Base-by-base conservation (phyloP, 148 eudicot genomes). In the Cornus florida region DNA sequence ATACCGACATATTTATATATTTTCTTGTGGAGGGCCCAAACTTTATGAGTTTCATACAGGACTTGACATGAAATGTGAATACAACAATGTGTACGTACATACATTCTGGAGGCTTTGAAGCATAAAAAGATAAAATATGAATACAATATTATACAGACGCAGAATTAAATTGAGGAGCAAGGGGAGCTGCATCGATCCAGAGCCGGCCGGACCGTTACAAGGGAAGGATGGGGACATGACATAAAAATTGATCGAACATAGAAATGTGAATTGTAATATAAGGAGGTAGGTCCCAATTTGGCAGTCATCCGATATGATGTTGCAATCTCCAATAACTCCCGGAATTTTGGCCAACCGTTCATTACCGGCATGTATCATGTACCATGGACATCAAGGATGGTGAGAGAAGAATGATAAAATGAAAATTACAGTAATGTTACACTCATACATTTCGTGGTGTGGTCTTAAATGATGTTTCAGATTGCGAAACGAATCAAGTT, bases 391-490 rank as follows among this genome's bases (percentile, higher is more conserved):
- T 28, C 28, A 28, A 28, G 28, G 28, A 28, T 28, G 64, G n/a
- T 9, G 22, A 17, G 68, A 12, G 35, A 9, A 8, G 46, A 5
- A 20, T 35, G 4, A 32, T 19, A 53, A 13, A 28, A 17, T n/a
- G 39, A 17, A 17, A 8, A 68, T 38, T 33, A 60, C 14, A 72
- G 74, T 72, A 72, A 72, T 71, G 60, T 48, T 2, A 23, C 4
- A 22, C 59, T 72, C 74, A 22, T 38, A 72, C 32, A 41, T 72
- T 72, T 72, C 74, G 60, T 72, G 74, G 53, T 38, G 53, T 19
- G 60, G 60, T 22, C 31, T 43, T 72, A 43, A 72, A 72, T 72
- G 74, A 72, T 43, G 33, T 72, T 72, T 72, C 60, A 72, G 74
- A 46, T 20, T 2, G 24, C 46, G 74, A 46, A 72, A 10, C 17